A percentile compares a stretch with the other conserved stretches of the same genome.
These are phyloP conservation scores for Eucalyptus fibrosa DNA, from an alignment of 345 rosid genomes.

Conservation along the genomic window DNA sequence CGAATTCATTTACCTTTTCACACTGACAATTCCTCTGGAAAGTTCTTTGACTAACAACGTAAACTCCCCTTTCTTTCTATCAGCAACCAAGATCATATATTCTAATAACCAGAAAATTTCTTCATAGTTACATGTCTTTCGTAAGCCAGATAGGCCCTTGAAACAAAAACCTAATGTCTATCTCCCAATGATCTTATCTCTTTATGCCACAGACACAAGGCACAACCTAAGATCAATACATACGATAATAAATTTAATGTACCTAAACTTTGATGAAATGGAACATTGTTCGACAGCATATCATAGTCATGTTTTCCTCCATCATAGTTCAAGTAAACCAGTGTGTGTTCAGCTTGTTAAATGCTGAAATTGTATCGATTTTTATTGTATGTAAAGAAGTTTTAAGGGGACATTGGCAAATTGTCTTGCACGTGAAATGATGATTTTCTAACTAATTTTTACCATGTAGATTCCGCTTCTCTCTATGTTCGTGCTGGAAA, in stretches of 20 bases:
- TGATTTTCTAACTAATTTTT: neutral
- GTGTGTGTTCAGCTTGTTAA: neutral
- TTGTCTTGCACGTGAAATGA: neutral
- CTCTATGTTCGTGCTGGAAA: neutral
- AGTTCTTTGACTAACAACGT: neutral
- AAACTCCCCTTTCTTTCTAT: neutral
- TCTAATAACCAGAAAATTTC: neutral
- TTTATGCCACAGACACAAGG: neutral
- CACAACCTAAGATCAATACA: neutral
- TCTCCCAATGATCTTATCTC: neutral
- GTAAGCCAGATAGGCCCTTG: neutral
- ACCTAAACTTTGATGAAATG: neutral
- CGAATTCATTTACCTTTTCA: neutral
- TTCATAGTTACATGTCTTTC: neutral
- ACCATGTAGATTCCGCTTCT: neutral
- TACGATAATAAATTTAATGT: neutral
- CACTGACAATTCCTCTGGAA: neutral
- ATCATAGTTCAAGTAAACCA: neutral
- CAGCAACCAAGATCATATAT: neutral
- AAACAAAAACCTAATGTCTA: neutral
- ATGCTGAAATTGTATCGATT: neutral
- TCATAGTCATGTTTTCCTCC: neutral
- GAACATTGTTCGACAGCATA: neutral
- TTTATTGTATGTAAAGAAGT: neutral
- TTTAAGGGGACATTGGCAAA: neutral